Base-by-base conservation (phyloP, 169 alveolate species). In the Babesia ovis region DNA sequence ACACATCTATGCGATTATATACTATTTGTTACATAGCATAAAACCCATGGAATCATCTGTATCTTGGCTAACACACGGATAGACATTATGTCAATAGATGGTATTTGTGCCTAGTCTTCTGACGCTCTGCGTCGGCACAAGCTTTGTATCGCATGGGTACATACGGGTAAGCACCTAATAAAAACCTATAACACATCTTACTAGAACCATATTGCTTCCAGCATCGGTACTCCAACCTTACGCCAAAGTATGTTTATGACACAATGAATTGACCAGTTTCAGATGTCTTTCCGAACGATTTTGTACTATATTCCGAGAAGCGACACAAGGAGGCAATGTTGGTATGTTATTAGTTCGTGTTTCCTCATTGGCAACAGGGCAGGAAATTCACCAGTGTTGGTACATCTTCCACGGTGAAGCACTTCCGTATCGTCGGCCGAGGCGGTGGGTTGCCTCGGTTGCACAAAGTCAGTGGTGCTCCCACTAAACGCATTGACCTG, bases 261-360 rank as follows among this genome's bases (percentile, higher is more conserved):
- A 9, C 1, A 16, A 1, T 12, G 4, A 14, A 9, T 2, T 0
- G 9, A 32, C 23, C 48, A 1, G 4, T 67, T 32, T 2, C 46
- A 14, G 45, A 5, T 0, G 25, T 56, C n/a, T 14, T 18, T 6
- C 1, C 20, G 0, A 82, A 42, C 35, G 60, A 72, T 18, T 81
- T 81, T 35, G 41, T 29, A 34, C 18, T 88, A 4, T 79, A 35
- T 46, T 80, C 93, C n/a, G 88, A 88, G 64, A 88, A 88, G 58
- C 77, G 93, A n/a, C 93, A 88, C 73, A 88, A 88, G 67, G 93
- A 88, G 64, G 91, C 93, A 11, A 27, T 83, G 59, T 64, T 69
- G 68, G 92, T 87, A 67, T 25, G 79, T 61, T 23, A 23, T 31
- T 3, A 53, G 56, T 23, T 58, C 35, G 23, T 29, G 57, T 23